Evolutionary conservation across 257 asterid genomes (phyloP), one percentile per base, ranked within the genome.

Genomic region (Solanum chaucha): DNA sequence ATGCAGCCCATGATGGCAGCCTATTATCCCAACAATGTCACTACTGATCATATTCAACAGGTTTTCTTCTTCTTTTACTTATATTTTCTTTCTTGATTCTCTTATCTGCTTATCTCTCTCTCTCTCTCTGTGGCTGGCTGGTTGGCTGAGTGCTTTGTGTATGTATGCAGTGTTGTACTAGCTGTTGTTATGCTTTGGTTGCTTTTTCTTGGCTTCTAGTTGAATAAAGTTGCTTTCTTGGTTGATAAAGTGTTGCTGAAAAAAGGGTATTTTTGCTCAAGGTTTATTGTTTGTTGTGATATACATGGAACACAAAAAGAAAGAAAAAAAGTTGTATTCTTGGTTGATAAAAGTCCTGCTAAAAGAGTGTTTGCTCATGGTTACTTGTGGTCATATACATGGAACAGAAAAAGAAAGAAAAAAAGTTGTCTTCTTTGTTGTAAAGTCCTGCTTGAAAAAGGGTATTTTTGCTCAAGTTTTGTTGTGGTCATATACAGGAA

Each of bases 1-100:
- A 93, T 94, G 94, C 98, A 96, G 95, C 96, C 98, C 96, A 94
- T 93, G 92, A 97, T 97, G 99, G 98, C 99, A 93, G 94, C 98
- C 94, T 97, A 97, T 88, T 94, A 94, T 91, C 98, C 96, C 88
- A 91, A 85, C 93, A 96, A 95, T 93, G 97, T 95, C 98, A 97
- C 99, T 28, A 95, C 98, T 93, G 98, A 97, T 94, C 98, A 93
- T 85, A 97, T 97, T 91, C 99, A 97, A 92, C 99, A 97, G 98
- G 99, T 93, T 85, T 65, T 86, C 36, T n/a, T 67, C 61, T 51
- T 51, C 22, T 51, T 14, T 15, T 48, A 14, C 80, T 58, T 64
- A 82, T 30, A 24, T 34, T 38, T 28, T 51, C 85, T 32, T 24
- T 59, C 58, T 61, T 86, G 34, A 58, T 35, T 55, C 30, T 64